Base-by-base conservation (phyloP, 139 green algal genomes). In the Coccomyxa sp. region DNA sequence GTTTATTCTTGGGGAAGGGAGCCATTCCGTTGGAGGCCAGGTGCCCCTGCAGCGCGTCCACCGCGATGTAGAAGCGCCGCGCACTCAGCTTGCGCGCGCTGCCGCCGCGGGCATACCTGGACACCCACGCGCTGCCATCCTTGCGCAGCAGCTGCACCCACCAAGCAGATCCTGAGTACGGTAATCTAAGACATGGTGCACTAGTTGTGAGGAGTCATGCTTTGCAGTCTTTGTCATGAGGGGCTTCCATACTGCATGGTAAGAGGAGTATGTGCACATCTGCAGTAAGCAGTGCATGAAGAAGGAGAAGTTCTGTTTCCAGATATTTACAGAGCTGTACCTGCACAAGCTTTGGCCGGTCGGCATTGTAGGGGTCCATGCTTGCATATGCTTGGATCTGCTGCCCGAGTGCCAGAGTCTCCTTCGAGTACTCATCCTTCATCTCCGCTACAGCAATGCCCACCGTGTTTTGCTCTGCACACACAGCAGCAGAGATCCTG, bases 41-140 rank as follows among this genome's bases (percentile, higher is more conserved):
- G 58, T 91, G 87, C 3, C 84, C 90, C 59, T 88, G 89, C 59
- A 93, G 60, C 13, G 90, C 88, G 68, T 93, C 90, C 1, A 91
- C 81, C 0, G 82, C 90, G 16, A 92, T 88, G 86, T 94, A 94
- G 13, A 94, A 77, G 63, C 85, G 90, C 23, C 88, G 79, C 0
- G 90, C 90, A 10, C 78, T 88, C n/a, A 82, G 57, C 38, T 89
- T 90, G 57, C 90, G 83, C 12, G 84, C 90, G 38, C 30, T 84
- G 57, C 90, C 90, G 77, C 90, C 90, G 12, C 90, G 84, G 10
- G 90, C 90, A 68, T 94, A 94, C 74, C 88, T 91, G 63, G 51
- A 77, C 58, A 88, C 88, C 90, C 90, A 94, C 7, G 78, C 10
- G 0, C 71, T 25, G 15, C 84, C 80, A 23, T 94, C 86, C n/a